Conservation (phyloP, 139 green algal genomes). For the Desmodesmus armatus region DNA sequence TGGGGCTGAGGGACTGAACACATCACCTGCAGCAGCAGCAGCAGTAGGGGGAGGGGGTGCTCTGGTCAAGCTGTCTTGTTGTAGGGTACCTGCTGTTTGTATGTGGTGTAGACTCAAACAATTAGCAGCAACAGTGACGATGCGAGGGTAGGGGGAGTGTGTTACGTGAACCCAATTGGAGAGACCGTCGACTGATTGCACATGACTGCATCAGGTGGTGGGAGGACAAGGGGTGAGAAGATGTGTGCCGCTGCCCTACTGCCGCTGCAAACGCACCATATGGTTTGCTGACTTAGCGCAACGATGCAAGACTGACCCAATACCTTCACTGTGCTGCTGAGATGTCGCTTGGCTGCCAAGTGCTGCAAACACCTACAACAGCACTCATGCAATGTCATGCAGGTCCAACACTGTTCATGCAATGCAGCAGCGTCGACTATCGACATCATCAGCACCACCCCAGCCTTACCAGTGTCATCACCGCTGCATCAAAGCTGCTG, state of each 20-base stretch:
- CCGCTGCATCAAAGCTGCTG: constrained; percentile 63
- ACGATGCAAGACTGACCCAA: no score
- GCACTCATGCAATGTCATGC: not conserved
- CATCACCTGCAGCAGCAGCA: constrained; percentile 49
- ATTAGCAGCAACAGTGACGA: no score
- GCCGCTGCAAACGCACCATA: no score
- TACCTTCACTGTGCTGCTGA: not conserved
- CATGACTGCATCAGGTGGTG: not conserved
- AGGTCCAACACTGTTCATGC: not conserved
- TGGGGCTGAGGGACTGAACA: constrained; percentile 68
- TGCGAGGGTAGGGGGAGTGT: not conserved
- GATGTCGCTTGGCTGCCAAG: not conserved
- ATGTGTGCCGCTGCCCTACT: no score
- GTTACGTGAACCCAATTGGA: not conserved
- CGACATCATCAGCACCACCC: not conserved
- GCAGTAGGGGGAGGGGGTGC: not conserved
- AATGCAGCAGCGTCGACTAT: not conserved
- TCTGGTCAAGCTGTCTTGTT: not conserved
- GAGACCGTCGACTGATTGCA: not conserved
- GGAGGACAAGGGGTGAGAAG: not conserved
- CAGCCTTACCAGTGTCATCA: constrained; percentile 69
- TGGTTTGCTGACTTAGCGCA: no score
- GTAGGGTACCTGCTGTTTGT: no score
- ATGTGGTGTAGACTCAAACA: not conserved
- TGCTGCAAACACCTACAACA: not conserved